Conservation (phyloP, 2,329 filamentous ascomycete species). For the Trichoderma hamatum region DNA sequence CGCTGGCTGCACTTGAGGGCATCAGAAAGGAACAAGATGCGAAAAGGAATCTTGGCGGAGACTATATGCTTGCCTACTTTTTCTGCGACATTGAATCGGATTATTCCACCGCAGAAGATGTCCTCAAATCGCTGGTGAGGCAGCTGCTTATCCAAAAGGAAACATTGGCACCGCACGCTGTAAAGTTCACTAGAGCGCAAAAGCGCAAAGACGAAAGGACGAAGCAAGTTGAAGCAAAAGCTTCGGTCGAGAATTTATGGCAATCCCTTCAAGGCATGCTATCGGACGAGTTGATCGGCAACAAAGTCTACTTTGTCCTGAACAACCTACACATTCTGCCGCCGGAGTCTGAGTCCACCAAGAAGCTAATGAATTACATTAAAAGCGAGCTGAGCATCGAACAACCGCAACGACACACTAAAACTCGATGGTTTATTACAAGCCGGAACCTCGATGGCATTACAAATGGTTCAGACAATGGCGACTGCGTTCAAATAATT, state of each 20-base stretch:
- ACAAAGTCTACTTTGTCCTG: conserved; percentile 44
- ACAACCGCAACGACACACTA: conserved; percentile 36
- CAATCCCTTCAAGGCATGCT: conserved; percentile 48
- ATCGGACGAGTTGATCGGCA: conserved; percentile 37
- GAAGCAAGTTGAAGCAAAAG: conserved; percentile 32
- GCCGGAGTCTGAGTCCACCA: conserved; percentile 38
- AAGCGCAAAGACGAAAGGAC: conserved; percentile 34
- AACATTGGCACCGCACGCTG: conserved; percentile 42
- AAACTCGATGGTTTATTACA: conserved; percentile 46
- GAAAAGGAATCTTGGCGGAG: conserved; percentile 31
- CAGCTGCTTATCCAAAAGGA: conserved; percentile 44
- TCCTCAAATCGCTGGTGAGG: conserved; percentile 45
- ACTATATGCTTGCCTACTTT: conserved; percentile 44
- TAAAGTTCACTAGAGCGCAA: conserved; percentile 36
- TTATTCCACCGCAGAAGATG: conserved; percentile 45
- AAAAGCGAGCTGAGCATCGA: conserved; percentile 10
- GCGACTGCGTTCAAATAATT: conserved; percentile 39
- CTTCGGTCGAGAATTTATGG: conserved; percentile 46
- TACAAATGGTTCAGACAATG: conserved; percentile 35
- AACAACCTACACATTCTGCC: conserved; percentile 47
- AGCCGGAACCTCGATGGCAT: conserved; percentile 39
- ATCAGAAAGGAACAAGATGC: conserved; percentile 38
- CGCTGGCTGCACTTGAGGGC: conserved; percentile 43
- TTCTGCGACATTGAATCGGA: conserved; percentile 45
- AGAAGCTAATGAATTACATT: conserved; percentile 42